phyloP scores from a whole-genome alignment of 2,329 filamentous ascomycete species.

The Trichoderma aggressivum region DNA sequence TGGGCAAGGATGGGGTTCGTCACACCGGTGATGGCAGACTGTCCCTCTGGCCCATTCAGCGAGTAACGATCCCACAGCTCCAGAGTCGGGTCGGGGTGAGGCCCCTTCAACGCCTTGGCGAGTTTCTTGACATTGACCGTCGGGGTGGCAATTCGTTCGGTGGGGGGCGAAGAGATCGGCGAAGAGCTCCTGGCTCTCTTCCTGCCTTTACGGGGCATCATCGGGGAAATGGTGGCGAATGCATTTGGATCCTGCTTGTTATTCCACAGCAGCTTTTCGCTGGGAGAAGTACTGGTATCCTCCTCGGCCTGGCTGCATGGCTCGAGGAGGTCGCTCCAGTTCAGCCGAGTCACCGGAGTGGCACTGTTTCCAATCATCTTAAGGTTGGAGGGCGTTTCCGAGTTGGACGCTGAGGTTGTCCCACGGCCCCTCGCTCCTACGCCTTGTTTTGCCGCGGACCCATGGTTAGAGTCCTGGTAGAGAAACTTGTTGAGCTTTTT shows the following conservation, averaged over 20 bases:
- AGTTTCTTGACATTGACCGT: constrained; percentile 57
- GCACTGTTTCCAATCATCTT: constrained; percentile 26
- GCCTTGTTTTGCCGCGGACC: constrained; percentile 20
- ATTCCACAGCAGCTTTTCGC: constrained; percentile 61
- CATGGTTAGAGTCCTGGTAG: constrained; percentile 30
- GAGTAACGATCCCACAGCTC: constrained; percentile 78
- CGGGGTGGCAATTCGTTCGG: constrained; percentile 42
- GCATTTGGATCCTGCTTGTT: constrained; percentile 44
- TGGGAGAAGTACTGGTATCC: constrained; percentile 51
- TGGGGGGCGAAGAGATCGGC: constrained; percentile 63
- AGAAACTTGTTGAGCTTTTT: constrained; percentile 59
- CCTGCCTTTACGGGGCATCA: constrained; percentile 49
- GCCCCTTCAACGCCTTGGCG: constrained; percentile 59
- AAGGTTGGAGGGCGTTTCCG: constrained; percentile 19
- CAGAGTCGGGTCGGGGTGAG: constrained; percentile 67
- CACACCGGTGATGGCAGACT: constrained; percentile 42
- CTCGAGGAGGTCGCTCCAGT: constrained; percentile 58
- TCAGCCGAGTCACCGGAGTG: constrained; percentile 52
- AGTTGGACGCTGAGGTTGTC: background rate
- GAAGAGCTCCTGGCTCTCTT: constrained; percentile 75
- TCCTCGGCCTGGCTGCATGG: constrained; percentile 42
- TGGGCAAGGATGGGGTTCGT: constrained; percentile 59
- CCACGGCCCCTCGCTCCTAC: constrained; percentile 16
- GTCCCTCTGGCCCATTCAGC: constrained; percentile 41
- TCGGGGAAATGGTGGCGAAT: constrained; percentile 44